Evolutionary conservation across 805 yeast genomes (phyloP).

Genomic region (Candida vaughaniae): DNA sequence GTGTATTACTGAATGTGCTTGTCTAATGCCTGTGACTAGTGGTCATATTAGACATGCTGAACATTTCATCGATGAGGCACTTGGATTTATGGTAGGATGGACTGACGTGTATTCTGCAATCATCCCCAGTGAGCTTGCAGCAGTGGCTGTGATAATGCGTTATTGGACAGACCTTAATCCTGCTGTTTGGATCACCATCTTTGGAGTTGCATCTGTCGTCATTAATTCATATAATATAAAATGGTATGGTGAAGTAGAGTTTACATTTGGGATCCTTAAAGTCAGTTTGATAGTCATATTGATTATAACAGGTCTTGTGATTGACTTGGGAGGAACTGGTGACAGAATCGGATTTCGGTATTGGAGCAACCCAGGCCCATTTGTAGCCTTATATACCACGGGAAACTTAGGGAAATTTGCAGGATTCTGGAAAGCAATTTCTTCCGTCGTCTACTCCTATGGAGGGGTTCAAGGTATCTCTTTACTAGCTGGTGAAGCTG

Average conservation of each 20-base stretch:
- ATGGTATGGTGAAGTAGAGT: slow-evolving; percentile 31
- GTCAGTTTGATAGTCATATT: slow-evolving; percentile 22
- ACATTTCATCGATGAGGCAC: slow-evolving; percentile 42
- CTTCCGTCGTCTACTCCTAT: slow-evolving; percentile 38
- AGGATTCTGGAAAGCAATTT: slow-evolving; percentile 31
- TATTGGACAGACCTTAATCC: slow-evolving; percentile 47
- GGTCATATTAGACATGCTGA: slow-evolving; percentile 36
- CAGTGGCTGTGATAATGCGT: slow-evolving; percentile 45
- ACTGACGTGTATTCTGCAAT: slow-evolving; percentile 30
- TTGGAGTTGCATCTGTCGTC: slow-evolving; percentile 32
- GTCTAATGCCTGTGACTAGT: slow-evolving; percentile 38
- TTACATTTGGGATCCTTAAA: slow-evolving; percentile 24
- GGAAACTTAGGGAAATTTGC: slow-evolving; percentile 37
- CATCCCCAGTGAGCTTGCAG: slow-evolving; percentile 45
- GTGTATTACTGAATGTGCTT: slow-evolving; percentile 37
- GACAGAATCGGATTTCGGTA: slow-evolving; percentile 31
- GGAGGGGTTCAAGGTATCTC: slow-evolving; percentile 31
- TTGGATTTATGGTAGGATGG: slow-evolving; percentile 50
- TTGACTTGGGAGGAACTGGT: slow-evolving; percentile 25
- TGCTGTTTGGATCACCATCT: slow-evolving; percentile 45
- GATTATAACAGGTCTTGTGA: slow-evolving; percentile 18
- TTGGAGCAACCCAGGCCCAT: slow-evolving; percentile 38
- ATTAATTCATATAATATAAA: slow-evolving; percentile 41
- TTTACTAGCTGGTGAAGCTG: slow-evolving; percentile 31
- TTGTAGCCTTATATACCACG: slow-evolving; percentile 30